Evolutionary conservation across 495 filamentous ascomycete genomes (phyloP), one percentile per base, ranked within the genome.

Genomic region (Talaromyces ruber): DNA sequence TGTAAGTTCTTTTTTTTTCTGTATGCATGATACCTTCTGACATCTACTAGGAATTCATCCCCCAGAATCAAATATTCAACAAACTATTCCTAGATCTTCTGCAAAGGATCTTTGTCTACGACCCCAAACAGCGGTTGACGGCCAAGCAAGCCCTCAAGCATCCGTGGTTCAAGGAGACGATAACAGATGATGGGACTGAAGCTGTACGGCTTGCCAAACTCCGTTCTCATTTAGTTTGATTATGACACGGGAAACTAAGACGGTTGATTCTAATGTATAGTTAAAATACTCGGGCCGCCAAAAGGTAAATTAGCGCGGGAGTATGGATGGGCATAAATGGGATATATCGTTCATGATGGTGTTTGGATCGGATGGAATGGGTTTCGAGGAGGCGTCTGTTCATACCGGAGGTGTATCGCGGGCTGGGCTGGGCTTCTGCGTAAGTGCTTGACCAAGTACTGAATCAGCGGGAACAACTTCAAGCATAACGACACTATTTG

Each of bases 181-280:
- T 88, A 3, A 83, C 88, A 22, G 94, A 98, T 68, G 94, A 98
- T 70, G 94, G 94, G 37, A 97, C 93, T 22, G 95, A 98, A 76
- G 94, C 94, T 39, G 81, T 86, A 28, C 88, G 88, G 65, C 90
- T 95, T 59, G 80, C 59, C 59, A 51, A 50, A 50, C 30, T 56
- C 30, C 52, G 50, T 22, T 54, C 24, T 56, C 52, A 29, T 55
- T 26, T 43, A 28, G 32, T 16, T 18, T 52, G 37, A 39, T 39
- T 39, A 39, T 39, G 34, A 39, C 34, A 37, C 71, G 37, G 28
- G 56, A 60, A 51, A 50, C 43, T 60, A 32, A 58, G 18, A 47
- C 51, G 16, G 25, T 21, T 62, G 37, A 18, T 24, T 62, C n/a
- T 50, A 59, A 59, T 57, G 26, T 34, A 56, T 56, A 57, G 54